Evolutionary conservation across 2,329 filamentous ascomycete genomes (phyloP).

Genomic region (Fusarium anthophilum): DNA sequence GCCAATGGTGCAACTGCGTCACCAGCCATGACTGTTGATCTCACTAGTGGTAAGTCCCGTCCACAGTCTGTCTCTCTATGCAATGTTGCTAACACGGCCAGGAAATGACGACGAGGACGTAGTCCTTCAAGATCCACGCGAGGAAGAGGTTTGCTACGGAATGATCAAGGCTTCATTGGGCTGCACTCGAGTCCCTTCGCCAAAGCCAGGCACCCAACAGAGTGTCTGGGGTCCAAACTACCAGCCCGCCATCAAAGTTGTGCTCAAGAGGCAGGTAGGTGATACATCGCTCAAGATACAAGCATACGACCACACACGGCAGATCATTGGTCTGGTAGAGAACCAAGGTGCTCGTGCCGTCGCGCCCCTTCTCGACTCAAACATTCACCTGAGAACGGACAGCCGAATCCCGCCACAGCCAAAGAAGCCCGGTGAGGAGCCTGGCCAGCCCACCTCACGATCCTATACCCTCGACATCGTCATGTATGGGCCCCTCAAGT

Average conservation of each 20-base stretch:
- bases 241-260: conserved; percentile 80
- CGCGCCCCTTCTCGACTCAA: conserved; percentile 76
- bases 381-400: conserved; percentile 72
- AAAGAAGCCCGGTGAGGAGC: conserved; percentile 69
- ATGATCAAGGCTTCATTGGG: conserved; percentile 76
- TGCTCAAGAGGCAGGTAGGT: conserved; percentile 68
- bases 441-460: conserved; percentile 69
- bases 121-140: conserved; percentile 66
- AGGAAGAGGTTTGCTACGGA: conserved; percentile 83
- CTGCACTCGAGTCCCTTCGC: conserved; percentile 73
- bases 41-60: conserved; percentile 59
- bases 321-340: conserved; percentile 82
- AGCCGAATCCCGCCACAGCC: conserved; percentile 75
- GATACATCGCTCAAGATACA: conserved; percentile 70
- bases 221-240: conserved; percentile 66
- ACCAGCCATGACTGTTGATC: conserved; percentile 62
- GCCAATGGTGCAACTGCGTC: conserved; percentile 43
- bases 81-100: conserved; percentile 17
- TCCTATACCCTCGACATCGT: conserved; percentile 75
- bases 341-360: conserved; percentile 72
- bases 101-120: conserved; percentile 65
- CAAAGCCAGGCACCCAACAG: conserved; percentile 69
- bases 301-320: conserved; percentile 75
- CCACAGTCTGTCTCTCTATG: conserved; percentile 27
- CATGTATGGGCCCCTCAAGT: conserved; percentile 79